Conservation (phyloP, 1,284 basidiomycete genomes). For the Papiliotrema nemorosa region DNA sequence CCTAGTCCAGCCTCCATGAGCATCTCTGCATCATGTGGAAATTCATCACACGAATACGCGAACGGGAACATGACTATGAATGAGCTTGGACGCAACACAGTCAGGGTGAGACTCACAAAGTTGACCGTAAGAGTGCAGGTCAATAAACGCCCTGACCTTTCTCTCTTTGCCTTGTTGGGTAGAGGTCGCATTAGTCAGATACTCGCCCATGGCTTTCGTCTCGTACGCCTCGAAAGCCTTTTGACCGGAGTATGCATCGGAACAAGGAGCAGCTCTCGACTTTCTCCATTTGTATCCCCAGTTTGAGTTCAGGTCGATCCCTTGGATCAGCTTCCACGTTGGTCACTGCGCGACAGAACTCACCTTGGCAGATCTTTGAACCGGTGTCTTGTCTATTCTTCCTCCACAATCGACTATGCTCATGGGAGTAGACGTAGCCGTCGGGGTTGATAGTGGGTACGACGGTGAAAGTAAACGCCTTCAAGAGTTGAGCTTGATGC, state of each 20-base stretch:
- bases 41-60: constrained; percentile 65
- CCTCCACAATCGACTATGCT: constrained; percentile 71
- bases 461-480: constrained; percentile 67
- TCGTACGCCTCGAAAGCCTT: constrained; percentile 72
- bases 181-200: constrained; percentile 52
- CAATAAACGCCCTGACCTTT: constrained; percentile 61
- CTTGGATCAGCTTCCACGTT: constrained; percentile 41
- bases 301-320: constrained; percentile 78
- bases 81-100: neutral
- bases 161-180: constrained; percentile 32
- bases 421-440: constrained; percentile 67
- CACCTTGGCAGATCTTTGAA: constrained; percentile 46
- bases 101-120: constrained; percentile 57
- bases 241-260: constrained; percentile 68
- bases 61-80: constrained; percentile 61
- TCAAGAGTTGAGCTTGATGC: constrained; percentile 52
- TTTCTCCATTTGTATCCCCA: constrained; percentile 55
- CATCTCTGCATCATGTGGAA: constrained; percentile 74
- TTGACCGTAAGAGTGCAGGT: constrained; percentile 79
- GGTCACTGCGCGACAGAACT: constrained; percentile 6
- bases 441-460: constrained; percentile 79
- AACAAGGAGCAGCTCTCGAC: constrained; percentile 54
- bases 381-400: constrained; percentile 67
- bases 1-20: constrained; percentile 72
- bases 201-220: constrained; percentile 68